A percentile compares a stretch with the other conserved stretches of the same genome.
Evolutionary conservation across 2,329 filamentous ascomycete species (phyloP).

Genomic region (Fusarium sp.): DNA sequence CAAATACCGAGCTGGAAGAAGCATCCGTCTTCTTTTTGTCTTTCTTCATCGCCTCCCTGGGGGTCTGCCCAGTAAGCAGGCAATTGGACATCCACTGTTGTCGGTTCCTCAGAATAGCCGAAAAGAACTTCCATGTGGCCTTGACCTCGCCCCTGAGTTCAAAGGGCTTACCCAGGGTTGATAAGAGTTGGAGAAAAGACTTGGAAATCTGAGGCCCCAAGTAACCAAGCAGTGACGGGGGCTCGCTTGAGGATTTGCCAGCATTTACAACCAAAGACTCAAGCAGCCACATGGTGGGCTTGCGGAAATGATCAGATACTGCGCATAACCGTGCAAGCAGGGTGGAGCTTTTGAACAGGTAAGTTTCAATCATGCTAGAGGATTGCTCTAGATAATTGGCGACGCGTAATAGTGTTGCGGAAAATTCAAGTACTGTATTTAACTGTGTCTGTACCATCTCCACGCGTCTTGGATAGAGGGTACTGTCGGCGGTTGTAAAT

Average conservation of each 20-base stretch:
- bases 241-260: constrained; percentile 72
- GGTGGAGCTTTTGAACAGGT: constrained; percentile 82
- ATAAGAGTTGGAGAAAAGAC: constrained; percentile 81
- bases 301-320: constrained; percentile 70
- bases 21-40: constrained; percentile 60
- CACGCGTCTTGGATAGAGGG: constrained; percentile 64
- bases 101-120: constrained; percentile 83
- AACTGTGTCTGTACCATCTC: constrained; percentile 69
- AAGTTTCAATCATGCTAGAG: constrained; percentile 73
- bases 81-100: constrained; percentile 98
- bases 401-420: constrained; percentile 74
- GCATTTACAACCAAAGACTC: constrained; percentile 77
- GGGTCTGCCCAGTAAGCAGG: constrained; percentile 86
- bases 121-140: constrained; percentile 84
- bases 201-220: constrained; percentile 83
- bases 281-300: constrained; percentile 72
- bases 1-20: constrained; percentile 71
- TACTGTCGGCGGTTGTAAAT: constrained; percentile 62
- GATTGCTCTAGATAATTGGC: constrained; percentile 70
- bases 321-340: constrained; percentile 80
- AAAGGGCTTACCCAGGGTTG: constrained; percentile 79
- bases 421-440: constrained; percentile 69
- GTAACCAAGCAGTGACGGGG: constrained; percentile 92
- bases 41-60: constrained; percentile 74
- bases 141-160: constrained; percentile 69